phyloP scores from a whole-genome alignment of 225 moss, liverwort and hornwort genomes.

The Lunularia cruciata region DNA sequence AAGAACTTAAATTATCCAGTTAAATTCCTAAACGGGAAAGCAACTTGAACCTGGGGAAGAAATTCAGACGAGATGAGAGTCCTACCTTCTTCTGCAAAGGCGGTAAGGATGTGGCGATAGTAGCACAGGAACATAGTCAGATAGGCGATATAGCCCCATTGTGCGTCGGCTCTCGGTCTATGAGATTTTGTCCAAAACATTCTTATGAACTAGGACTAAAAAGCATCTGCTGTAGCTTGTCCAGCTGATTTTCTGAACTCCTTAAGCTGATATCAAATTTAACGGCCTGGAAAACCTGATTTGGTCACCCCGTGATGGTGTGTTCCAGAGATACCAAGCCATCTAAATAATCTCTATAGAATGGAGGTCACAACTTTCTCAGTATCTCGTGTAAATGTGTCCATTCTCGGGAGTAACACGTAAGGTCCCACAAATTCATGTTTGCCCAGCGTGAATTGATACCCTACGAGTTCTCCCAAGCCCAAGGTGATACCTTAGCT shows the following conservation, averaged over 20 bases:
- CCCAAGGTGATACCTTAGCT: too few relatives aligned
- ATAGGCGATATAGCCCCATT: background rate
- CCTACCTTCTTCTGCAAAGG: background rate
- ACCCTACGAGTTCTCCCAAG: too few relatives aligned
- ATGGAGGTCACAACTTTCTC: conserved; percentile 34
- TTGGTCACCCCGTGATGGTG: background rate
- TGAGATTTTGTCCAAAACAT: background rate
- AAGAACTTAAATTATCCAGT: background rate
- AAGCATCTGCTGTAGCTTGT: background rate
- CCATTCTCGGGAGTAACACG: too few relatives aligned
- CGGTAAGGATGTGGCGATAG: background rate
- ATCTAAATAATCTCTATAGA: conserved; percentile 5
- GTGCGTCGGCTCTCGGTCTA: background rate
- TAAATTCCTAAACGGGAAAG: background rate
- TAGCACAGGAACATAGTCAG: background rate
- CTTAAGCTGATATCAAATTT: background rate
- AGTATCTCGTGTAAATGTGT: too few relatives aligned
- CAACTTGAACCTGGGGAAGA: background rate
- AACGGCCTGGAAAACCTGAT: background rate
- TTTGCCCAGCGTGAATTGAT: too few relatives aligned
- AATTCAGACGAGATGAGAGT: background rate
- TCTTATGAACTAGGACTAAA: background rate
- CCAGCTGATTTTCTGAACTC: background rate
- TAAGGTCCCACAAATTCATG: too few relatives aligned
- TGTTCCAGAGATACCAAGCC: background rate